phyloP scores from a whole-genome alignment of 768 basidiomycete species.

The Boletus pseudo-olivaceus region DNA sequence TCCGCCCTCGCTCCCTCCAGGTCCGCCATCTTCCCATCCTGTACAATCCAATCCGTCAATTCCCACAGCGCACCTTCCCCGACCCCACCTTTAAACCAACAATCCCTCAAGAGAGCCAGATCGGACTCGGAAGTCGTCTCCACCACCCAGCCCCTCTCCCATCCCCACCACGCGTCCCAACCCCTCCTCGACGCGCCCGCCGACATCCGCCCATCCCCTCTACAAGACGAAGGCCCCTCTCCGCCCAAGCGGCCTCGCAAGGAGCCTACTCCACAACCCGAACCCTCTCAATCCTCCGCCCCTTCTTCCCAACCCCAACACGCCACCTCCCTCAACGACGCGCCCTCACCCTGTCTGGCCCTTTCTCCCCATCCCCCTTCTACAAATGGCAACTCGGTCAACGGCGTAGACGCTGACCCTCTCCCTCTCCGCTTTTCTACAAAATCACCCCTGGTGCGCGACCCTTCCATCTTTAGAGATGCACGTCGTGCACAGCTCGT shows the following conservation, averaged over 20 bases:
- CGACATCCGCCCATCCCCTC: constrained; percentile 45
- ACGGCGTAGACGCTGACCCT: constrained; percentile 40
- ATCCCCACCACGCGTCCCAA: constrained; percentile 19
- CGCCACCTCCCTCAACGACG: constrained; percentile 33
- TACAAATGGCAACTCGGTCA: constrained; percentile 43
- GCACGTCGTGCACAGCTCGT: constrained; percentile 60
- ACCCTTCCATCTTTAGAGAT: constrained; percentile 48
- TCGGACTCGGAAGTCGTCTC: constrained; percentile 59
- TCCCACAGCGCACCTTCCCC: constrained; percentile 50
- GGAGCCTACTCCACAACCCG: constrained; percentile 42
- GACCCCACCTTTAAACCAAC: constrained; percentile 46
- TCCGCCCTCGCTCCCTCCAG: constrained; percentile 49
- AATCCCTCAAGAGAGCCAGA: constrained; percentile 56
- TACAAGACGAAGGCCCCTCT: constrained; percentile 61
- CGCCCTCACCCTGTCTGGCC: constrained; percentile 37
- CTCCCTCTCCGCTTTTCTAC: constrained; percentile 63
- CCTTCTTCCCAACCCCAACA: constrained; percentile 20
- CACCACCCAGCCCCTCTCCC: constrained; percentile 12
- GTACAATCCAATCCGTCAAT: constrained; percentile 44
- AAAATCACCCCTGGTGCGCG: constrained; percentile 56
- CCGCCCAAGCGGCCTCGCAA: constrained; percentile 70
- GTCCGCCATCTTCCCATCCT: constrained; percentile 52
- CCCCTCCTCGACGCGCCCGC: constrained; percentile 32
- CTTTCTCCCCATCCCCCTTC: constrained; percentile 45
- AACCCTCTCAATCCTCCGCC: constrained; percentile 21